phyloP scores from a whole-genome alignment of 345 rosid species.

The Arabis alpina region DNA sequence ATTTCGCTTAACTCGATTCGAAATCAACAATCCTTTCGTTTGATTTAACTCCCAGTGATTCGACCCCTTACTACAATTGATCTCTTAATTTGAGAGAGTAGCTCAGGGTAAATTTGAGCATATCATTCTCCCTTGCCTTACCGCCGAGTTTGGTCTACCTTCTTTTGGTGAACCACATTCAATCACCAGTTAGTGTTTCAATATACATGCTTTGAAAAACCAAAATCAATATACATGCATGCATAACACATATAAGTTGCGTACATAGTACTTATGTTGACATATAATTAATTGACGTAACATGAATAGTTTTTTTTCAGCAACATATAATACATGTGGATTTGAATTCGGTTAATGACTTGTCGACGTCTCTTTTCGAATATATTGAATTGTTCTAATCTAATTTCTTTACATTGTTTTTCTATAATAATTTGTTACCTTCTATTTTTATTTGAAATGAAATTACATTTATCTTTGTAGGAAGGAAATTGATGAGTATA shows the following conservation, averaged over 20 bases:
- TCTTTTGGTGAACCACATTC: not conserved
- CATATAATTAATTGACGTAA: not conserved
- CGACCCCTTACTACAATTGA: no score
- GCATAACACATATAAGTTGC: not conserved
- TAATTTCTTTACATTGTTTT: not conserved
- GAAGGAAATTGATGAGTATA: slow-evolving; percentile 2
- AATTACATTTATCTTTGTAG: not conserved
- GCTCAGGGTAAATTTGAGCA: no score
- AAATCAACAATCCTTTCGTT: no score
- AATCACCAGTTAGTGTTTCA: slow-evolving; percentile 6
- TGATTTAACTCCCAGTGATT: no score
- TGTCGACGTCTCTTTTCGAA: not conserved
- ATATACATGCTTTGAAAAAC: no score
- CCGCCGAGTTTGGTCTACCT: not conserved
- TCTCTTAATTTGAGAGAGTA: no score
- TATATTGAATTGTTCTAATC: not conserved
- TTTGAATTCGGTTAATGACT: not conserved
- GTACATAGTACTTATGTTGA: not conserved
- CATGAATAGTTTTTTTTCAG: not conserved
- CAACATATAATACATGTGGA: no score
- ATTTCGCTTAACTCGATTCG: no score
- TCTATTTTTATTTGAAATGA: not conserved
- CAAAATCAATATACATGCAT: not conserved
- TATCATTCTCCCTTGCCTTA: slow-evolving; percentile 5
- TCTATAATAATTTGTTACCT: not conserved